Evolutionary conservation across 1,284 basidiomycete species (phyloP).

Genomic region (Kwoniella shivajii): DNA sequence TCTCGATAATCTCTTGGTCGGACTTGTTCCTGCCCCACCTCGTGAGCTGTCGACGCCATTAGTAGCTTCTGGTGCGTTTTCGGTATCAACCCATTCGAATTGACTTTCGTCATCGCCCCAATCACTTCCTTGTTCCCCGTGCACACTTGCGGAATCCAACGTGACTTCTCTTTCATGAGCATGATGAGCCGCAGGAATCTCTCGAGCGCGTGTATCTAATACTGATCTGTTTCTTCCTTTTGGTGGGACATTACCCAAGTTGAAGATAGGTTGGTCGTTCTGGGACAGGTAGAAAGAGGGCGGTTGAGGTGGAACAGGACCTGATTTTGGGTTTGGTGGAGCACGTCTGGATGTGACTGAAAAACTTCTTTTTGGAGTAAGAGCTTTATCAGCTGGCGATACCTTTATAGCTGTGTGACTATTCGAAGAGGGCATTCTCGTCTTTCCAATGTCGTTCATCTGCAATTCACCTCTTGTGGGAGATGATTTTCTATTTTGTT

Average conservation of each 20-base stretch:
- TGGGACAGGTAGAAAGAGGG: too few species aligned
- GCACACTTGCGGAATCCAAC: slow-evolving; percentile 36
- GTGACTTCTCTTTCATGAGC: slow-evolving; percentile 20
- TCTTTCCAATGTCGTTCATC: too few species aligned
- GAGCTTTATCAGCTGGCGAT: neutral
- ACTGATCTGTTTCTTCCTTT: slow-evolving; percentile 1
- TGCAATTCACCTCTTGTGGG: too few species aligned
- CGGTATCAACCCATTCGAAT: slow-evolving; percentile 49
- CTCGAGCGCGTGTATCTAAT: slow-evolving; percentile 10
- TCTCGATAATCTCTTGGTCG: slow-evolving; percentile 28
- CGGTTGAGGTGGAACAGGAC: neutral
- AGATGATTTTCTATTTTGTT: neutral
- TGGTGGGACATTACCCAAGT: slow-evolving; percentile 20
- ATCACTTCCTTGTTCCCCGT: slow-evolving; percentile 51
- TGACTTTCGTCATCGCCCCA: slow-evolving; percentile 51
- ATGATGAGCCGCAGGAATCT: slow-evolving; percentile 12
- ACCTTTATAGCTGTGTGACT: neutral
- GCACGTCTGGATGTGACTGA: slow-evolving; percentile 21
- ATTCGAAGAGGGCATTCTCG: slow-evolving; percentile 2
- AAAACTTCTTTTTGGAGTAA: slow-evolving; percentile 29
- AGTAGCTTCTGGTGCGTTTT: slow-evolving; percentile 29
- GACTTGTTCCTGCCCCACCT: slow-evolving; percentile 15
- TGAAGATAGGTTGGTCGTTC: slow-evolving; percentile 13
- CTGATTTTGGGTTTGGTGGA: neutral
- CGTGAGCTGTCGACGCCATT: slow-evolving; percentile 30